Percentiles rank a stretch among this genome's conserved stretches.
phyloP scores from a whole-genome alignment of 2,329 filamentous ascomycete genomes.

The Macrophomina phaseolina region DNA sequence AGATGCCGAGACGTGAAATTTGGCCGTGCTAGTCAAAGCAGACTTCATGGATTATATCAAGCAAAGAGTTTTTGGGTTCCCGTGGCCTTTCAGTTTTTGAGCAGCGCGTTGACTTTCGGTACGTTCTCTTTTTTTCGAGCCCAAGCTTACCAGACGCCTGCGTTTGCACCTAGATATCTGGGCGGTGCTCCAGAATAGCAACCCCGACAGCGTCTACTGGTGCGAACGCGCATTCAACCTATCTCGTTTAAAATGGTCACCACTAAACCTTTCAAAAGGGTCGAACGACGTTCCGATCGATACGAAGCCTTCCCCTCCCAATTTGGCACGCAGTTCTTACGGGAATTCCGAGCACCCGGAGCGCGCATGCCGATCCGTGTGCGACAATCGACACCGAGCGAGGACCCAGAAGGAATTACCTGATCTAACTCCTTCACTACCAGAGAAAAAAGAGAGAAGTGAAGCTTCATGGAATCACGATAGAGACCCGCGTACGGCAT shows the following conservation, averaged over 20 bases:
- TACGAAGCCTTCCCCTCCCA: conserved; percentile 18
- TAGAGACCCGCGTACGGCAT: conserved; percentile 10
- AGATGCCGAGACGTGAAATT: conserved; percentile 10
- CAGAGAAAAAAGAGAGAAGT: neutral
- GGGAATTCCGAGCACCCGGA: conserved; percentile 1
- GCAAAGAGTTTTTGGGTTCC: neutral
- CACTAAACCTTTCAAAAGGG: conserved; percentile 3
- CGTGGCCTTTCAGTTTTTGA: neutral
- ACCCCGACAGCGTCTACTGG: conserved; percentile 21
- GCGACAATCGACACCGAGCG: neutral
- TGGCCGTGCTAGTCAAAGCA: neutral
- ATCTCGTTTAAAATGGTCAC: neutral
- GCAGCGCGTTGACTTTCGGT: neutral
- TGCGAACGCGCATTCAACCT: neutral
- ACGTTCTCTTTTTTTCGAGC: conserved; percentile 3
- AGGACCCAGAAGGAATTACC: neutral
- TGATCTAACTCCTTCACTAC: neutral
- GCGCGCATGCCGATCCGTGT: neutral
- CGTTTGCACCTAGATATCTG: conserved; percentile 9
- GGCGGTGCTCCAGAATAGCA: conserved; percentile 23
- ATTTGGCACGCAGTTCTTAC: conserved; percentile 8
- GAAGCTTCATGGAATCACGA: neutral
- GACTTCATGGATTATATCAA: neutral
- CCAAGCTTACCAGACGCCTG: neutral
- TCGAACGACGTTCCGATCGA: conserved; percentile 17